Conservation (phyloP, 176 grass and related monocot species). For the Hordeum marinum region DNA sequence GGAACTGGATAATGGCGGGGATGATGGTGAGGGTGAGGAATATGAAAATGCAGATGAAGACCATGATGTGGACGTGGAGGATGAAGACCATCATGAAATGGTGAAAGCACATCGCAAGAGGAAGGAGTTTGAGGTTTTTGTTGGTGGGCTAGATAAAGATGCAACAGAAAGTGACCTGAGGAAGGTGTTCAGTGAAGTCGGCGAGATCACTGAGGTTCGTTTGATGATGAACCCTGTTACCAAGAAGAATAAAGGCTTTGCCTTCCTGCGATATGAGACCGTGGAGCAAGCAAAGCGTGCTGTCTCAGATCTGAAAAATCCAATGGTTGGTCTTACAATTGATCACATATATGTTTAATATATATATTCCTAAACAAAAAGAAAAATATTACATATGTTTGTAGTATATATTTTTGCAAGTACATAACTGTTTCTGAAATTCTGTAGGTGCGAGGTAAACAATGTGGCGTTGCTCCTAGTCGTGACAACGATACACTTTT, state of each 20-base stretch:
- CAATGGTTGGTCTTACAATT: conserved; percentile 50
- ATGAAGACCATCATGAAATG: conserved; percentile 63
- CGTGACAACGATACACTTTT: conserved; percentile 92
- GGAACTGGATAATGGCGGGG: conserved; percentile 58
- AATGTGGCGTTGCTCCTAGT: conserved; percentile 89
- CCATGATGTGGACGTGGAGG: conserved; percentile 50
- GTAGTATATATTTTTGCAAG: not conserved
- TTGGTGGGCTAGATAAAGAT: conserved; percentile 87
- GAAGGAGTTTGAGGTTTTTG: conserved; percentile 96
- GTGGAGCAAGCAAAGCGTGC: conserved; percentile 84
- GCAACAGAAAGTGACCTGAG: conserved; percentile 78
- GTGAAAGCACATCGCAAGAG: conserved; percentile 69
- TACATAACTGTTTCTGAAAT: conserved; percentile 25
- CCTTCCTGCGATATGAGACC: conserved; percentile 83
- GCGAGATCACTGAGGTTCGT: conserved; percentile 80
- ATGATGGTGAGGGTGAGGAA: conserved; percentile 60
- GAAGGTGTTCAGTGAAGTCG: conserved; percentile 83
- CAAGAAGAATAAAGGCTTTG: conserved; percentile 98
- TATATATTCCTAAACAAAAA: not conserved
- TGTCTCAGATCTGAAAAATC: conserved; percentile 66
- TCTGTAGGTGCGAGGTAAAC: conserved; percentile 73
- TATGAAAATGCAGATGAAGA: conserved; percentile 58
- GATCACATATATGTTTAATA: not conserved
- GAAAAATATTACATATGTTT: not conserved
- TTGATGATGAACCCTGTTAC: conserved; percentile 81